Conservation (phyloP, 345 rosid species). For the Erucastrum elatum region DNA sequence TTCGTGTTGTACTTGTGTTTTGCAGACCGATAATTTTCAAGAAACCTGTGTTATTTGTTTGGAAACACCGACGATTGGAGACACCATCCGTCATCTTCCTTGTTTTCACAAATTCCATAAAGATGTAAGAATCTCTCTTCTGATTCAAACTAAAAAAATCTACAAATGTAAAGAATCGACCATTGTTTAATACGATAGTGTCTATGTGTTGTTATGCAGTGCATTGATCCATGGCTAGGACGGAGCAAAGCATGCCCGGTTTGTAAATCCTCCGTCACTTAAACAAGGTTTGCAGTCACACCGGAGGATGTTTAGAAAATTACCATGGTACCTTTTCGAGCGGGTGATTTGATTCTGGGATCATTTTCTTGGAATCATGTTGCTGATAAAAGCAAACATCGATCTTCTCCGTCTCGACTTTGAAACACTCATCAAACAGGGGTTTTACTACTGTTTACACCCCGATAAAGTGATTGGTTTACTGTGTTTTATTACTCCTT, state of each 20-base stretch:
- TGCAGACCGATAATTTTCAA: slow-evolving; percentile 61
- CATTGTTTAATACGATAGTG: neutral
- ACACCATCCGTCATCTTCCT: slow-evolving; percentile 87
- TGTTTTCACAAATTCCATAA: slow-evolving; percentile 98
- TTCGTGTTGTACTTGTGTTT: neutral
- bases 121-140: slow-evolving; percentile 49
- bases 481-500: neutral
- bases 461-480: neutral
- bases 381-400: neutral
- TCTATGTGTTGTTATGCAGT: slow-evolving; percentile 48
- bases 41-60: slow-evolving; percentile 87
- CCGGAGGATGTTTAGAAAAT: neutral
- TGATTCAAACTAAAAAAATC: neutral
- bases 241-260: slow-evolving; percentile 81
- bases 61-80: slow-evolving; percentile 75
- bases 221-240: slow-evolving; percentile 94
- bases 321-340: neutral
- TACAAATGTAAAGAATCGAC: neutral
- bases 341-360: neutral
- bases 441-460: neutral
- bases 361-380: neutral
- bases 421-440: neutral
- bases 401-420: neutral
- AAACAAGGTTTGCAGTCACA: neutral
- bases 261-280: slow-evolving; percentile 38